Base-by-base conservation (phyloP, 768 basidiomycete genomes). In the Termitomyces sp. region DNA sequence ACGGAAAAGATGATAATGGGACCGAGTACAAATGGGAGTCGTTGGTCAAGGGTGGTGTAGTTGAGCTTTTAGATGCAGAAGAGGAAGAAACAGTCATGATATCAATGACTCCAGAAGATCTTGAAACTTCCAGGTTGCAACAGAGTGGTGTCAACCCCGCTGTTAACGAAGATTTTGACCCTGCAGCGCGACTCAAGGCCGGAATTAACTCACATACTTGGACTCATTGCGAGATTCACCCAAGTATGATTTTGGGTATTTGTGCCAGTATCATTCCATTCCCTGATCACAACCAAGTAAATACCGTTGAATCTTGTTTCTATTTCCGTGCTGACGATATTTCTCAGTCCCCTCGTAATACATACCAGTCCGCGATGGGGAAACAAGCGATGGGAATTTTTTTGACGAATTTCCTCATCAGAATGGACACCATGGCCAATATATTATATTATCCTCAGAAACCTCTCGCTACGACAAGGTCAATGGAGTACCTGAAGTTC, bases 51-150 rank as follows among this genome's bases (percentile, higher is more conserved):
- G 83, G 84, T 18, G 97, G 97, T 59, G 84, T 97, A 45, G 84
- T 99, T 60, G 97, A 99, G 74, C 77, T 97, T 50, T 75, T 99
- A 69, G 97, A 99, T 73, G 96, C 97, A 0, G 97, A 98, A 70
- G 97, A 99, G 72, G 97, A 99, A 76, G 97, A 99, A 72, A 98
- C 96, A 0, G 95, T 98, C 57, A 96, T 99, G 92, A 99, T 99
- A 61, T 94, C 93, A 55, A 99, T 99, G 97, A 94, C 93, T 3
- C 90, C 93, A 3, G 94, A 98, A 67, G 97, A 98, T 71, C 73
- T 99, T 55, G 93, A 97, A 72, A 87, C 85, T 62, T 92, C 92
- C 13, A 78, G 93, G 55, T 67, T 87, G 58, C 82, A 85, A 67
- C 80, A 84, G 62, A 78, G 76, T 46, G 84, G 87, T 36, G 69